phyloP scores from a whole-genome alignment of 768 basidiomycete genomes.

The Amyloporia xantha region DNA sequence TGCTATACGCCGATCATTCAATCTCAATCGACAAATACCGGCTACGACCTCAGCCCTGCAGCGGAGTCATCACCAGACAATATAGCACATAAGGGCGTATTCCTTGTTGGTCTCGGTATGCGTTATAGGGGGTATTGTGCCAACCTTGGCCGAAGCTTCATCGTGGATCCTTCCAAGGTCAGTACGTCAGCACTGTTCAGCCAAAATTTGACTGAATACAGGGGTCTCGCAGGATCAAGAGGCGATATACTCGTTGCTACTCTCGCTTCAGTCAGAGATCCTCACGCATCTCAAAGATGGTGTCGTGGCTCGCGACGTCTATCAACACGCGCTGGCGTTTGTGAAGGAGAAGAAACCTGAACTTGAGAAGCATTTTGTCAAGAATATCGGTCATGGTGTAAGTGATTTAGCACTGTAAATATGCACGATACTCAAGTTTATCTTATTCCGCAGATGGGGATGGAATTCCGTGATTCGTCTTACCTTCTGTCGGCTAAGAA shows the following conservation, averaged over 20 bases:
- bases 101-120: slow-evolving; percentile 82
- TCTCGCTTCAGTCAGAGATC: slow-evolving; percentile 73
- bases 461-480: slow-evolving; percentile 88
- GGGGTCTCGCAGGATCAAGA: slow-evolving; percentile 72
- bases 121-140: slow-evolving; percentile 91
- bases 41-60: slow-evolving; percentile 84
- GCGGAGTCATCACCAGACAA: slow-evolving; percentile 80
- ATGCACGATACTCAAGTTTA: no score
- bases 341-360: slow-evolving; percentile 76
- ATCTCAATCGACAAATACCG: slow-evolving; percentile 73
- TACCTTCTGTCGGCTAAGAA: slow-evolving; percentile 85
- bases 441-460: slow-evolving; percentile 71
- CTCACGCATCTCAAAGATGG: slow-evolving; percentile 76
- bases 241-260: slow-evolving; percentile 71
- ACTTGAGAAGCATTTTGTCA: slow-evolving; percentile 78
- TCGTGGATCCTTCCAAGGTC: slow-evolving; percentile 92
- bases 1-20: slow-evolving; percentile 95
- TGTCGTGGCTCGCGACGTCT: slow-evolving; percentile 69
- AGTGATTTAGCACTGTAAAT: slow-evolving; percentile 23
- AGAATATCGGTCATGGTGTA: slow-evolving; percentile 88
- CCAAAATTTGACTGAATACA: slow-evolving; percentile 1
- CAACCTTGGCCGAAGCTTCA: slow-evolving; percentile 89
- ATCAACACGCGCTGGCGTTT: slow-evolving; percentile 63
- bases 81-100: slow-evolving; percentile 83
- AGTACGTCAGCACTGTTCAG: no score